Evolutionary conservation across 331 rosid genomes (phyloP), one percentile per base, ranked within the genome.

Genomic region (Stylosanthes scabra): DNA sequence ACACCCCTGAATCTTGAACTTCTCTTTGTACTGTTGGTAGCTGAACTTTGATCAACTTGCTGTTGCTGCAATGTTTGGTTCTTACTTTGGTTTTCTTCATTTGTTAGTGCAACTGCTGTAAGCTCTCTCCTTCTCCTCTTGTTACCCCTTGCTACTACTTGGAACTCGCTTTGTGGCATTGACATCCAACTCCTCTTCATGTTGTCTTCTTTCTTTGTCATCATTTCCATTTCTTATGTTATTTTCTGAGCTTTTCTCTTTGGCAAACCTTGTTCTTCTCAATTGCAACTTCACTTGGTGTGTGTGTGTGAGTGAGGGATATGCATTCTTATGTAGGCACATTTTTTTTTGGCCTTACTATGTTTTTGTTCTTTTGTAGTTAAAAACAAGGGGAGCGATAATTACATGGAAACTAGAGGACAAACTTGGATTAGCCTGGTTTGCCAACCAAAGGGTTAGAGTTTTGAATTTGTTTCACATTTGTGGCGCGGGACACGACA

Each of bases 1-100:
- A 92, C 93, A 15, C 97, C 93, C 0, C 90, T 81, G 62, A 84
- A 92, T 67, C 83, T 86, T 8, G 93, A 92, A 51, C 92, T 89
- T 73, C 96, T 84, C 77, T 89, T 89, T 56, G 64, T 84, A 3
- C 88, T 74, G 78, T 78, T 82, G 59, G 83, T 64, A 11, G 73
- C 10, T 6, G 82, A 51, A 83, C 68, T 69, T 70, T 63, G 97
- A 73, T 82, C 84, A 45, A 69, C 74, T 16, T 73, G 71, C 29
- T 73, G 75, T 39, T 52, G 66, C 64, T 67, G 20, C 27, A 68
- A 63, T n/a, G 67, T 65, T 16, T 78, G 84, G 50, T 59, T 77
- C 62, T 64, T 66, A 49, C 5, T 66, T 71, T 42, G 78, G 27
- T 59, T 77, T 39, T 68, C 81, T 58, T 66, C 78, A 58, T 4